These are phyloP conservation scores for Digitaria exilis DNA, from an alignment of 202 grass and related monocot genomes.

Conservation along the genomic window DNA sequence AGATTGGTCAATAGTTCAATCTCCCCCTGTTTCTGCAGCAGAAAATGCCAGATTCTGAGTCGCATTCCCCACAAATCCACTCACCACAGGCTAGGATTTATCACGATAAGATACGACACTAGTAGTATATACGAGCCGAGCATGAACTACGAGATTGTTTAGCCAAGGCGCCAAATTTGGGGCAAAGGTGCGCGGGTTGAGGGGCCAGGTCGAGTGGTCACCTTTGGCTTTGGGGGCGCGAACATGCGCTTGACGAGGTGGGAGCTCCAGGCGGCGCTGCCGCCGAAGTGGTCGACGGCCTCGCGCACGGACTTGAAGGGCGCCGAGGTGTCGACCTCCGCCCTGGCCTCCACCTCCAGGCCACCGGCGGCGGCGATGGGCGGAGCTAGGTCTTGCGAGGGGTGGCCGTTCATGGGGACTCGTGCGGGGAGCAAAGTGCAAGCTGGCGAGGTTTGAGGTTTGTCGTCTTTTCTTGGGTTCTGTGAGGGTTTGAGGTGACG, in stretches of 20 bases:
- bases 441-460: neutral
- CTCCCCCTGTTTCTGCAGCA: constrained; percentile 40
- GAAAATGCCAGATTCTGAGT: neutral
- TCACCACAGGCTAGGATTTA: neutral
- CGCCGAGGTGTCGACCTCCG: constrained; percentile 88
- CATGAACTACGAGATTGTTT: neutral
- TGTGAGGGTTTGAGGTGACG: constrained; percentile 11
- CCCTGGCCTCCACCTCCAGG: constrained; percentile 34
- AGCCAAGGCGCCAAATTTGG: neutral
- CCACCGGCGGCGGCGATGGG: neutral
- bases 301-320: constrained; percentile 84
- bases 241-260: constrained; percentile 47
- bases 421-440: constrained; percentile 10
- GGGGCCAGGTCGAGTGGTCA: neutral
- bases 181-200: too few species aligned
- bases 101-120: neutral
- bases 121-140: neutral
- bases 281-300: constrained; percentile 85
- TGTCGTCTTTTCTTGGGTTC: constrained; percentile 5
- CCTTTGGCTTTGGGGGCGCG: constrained; percentile 46
- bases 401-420: constrained; percentile 31
- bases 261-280: constrained; percentile 73
- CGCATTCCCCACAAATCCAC: neutral
- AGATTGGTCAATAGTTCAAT: constrained; percentile 20
- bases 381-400: too few species aligned